phyloP scores from a whole-genome alignment of 2,329 filamentous ascomycete species.

The Epichloe hybrida region DNA sequence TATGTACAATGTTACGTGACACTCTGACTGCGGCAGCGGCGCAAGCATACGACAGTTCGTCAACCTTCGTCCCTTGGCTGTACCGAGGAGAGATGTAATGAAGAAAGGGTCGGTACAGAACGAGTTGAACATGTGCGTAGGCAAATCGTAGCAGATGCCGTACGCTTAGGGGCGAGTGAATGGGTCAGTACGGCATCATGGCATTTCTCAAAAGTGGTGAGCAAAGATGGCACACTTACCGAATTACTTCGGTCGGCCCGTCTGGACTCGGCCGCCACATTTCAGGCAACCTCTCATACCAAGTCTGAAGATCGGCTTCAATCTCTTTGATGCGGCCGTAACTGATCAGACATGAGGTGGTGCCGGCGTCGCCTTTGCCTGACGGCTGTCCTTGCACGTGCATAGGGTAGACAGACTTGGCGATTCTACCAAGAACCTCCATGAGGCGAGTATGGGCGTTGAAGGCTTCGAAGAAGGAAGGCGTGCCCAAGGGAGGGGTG shows the following conservation, averaged over 20 bases:
- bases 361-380: slow-evolving; percentile 27
- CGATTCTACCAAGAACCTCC: slow-evolving; percentile 49
- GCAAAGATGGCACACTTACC: slow-evolving; percentile 38
- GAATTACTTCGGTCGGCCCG: slow-evolving; percentile 57
- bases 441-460: slow-evolving; percentile 53
- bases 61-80: slow-evolving; percentile 41
- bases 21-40: slow-evolving; percentile 49
- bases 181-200: background rate
- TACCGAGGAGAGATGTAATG: slow-evolving; percentile 64
- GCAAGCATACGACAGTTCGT: slow-evolving; percentile 67
- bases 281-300: slow-evolving; percentile 56
- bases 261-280: slow-evolving; percentile 70
- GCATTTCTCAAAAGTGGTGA: background rate
- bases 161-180: slow-evolving; percentile 25
- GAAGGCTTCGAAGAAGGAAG: slow-evolving; percentile 49
- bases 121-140: slow-evolving; percentile 73
- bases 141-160: slow-evolving; percentile 65
- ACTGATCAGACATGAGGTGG: slow-evolving; percentile 47
- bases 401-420: slow-evolving; percentile 52
- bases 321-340: slow-evolving; percentile 51
- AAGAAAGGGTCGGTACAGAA: slow-evolving; percentile 70
- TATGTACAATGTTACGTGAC: slow-evolving; percentile 63
- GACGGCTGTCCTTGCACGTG: slow-evolving; percentile 38
- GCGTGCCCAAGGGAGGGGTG: slow-evolving; percentile 38
- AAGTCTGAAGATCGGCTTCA: slow-evolving; percentile 48